Evolutionary conservation across 495 filamentous ascomycete species (phyloP).

Genomic region (Talaromyces stipitatus): DNA sequence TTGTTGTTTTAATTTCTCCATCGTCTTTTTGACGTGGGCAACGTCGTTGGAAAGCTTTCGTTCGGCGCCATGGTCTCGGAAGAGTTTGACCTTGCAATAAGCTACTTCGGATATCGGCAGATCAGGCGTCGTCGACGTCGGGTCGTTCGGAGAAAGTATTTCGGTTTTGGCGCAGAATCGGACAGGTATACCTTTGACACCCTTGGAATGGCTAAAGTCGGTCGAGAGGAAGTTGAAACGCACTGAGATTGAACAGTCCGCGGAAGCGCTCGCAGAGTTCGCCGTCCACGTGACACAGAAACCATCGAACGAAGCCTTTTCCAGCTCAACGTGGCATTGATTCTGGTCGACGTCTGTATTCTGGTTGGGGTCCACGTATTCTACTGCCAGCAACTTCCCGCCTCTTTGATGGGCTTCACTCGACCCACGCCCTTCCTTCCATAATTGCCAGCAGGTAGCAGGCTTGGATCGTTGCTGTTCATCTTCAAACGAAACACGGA

Average conservation of each 20-base stretch:
- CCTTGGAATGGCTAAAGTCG: slow-evolving; percentile 97
- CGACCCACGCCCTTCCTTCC: slow-evolving; percentile 87
- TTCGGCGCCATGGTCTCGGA: slow-evolving; percentile 93
- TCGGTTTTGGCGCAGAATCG: slow-evolving; percentile 88
- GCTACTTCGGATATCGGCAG: slow-evolving; percentile 59
- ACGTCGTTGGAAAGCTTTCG: slow-evolving; percentile 91
- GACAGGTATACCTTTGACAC: slow-evolving; percentile 93
- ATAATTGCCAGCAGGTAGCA: slow-evolving; percentile 82
- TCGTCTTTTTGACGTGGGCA: slow-evolving; percentile 87
- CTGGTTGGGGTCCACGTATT: slow-evolving; percentile 77
- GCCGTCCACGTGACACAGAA: slow-evolving; percentile 87
- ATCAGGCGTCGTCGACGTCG: slow-evolving; percentile 38
- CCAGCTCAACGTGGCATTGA: slow-evolving; percentile 67
- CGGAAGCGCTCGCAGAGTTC: slow-evolving; percentile 42
- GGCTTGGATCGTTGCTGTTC: slow-evolving; percentile 80
- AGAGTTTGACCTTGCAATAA: slow-evolving; percentile 94
- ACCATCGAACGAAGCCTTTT: slow-evolving; percentile 80
- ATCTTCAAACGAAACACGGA: slow-evolving; percentile 92
- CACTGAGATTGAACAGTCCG: slow-evolving; percentile 76
- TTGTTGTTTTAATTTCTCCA: slow-evolving; percentile 90
- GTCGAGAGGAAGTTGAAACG: slow-evolving; percentile 98
- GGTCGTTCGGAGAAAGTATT: slow-evolving; percentile 30
- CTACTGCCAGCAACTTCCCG: slow-evolving; percentile 83
- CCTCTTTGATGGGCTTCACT: slow-evolving; percentile 85
- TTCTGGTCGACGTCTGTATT: slow-evolving; percentile 61